A percentile compares a stretch with the other conserved stretches of the same genome.
These are phyloP conservation scores for Aspergillus caelatus DNA, from an alignment of 2,329 filamentous ascomycete genomes.

Conservation along the genomic window DNA sequence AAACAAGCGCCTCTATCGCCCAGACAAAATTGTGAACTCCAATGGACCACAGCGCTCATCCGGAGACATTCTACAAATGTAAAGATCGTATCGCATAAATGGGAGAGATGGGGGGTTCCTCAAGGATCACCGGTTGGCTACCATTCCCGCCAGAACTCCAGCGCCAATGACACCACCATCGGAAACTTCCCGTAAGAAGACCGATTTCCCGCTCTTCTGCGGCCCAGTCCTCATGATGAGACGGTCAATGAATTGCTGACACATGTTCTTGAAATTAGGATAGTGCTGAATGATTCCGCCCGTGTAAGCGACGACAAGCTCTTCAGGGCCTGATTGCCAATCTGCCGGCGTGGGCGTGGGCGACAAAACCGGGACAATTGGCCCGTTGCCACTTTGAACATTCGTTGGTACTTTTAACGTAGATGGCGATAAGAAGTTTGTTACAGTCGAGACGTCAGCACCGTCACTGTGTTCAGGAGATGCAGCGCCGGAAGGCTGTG, in stretches of 20 bases:
- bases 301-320: slow-evolving; percentile 77
- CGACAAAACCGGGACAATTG: slow-evolving; percentile 42
- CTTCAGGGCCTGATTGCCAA: slow-evolving; percentile 53
- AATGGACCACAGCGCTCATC: slow-evolving; percentile 3
- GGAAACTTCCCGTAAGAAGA: slow-evolving; percentile 55
- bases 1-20: slow-evolving; percentile 11
- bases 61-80: background rate
- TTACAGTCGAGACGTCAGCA: slow-evolving; percentile 20
- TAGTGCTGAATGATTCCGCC: slow-evolving; percentile 81
- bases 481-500: slow-evolving; percentile 27
- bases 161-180: slow-evolving; percentile 60
- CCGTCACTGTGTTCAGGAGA: slow-evolving; percentile 32
- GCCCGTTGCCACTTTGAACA: slow-evolving; percentile 22
- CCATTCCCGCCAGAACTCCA: slow-evolving; percentile 57
- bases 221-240: slow-evolving; percentile 51
- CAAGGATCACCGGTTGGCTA: slow-evolving; percentile 26
- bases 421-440: slow-evolving; percentile 13
- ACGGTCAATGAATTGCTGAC: slow-evolving; percentile 68
- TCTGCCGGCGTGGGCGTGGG: slow-evolving; percentile 37
- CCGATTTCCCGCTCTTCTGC: slow-evolving; percentile 51
- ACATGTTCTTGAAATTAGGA: slow-evolving; percentile 71
- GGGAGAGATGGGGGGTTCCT: background rate
- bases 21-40: slow-evolving; percentile 10
- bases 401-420: slow-evolving; percentile 13
- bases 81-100: slow-evolving; percentile 14